These are phyloP conservation scores for Teratosphaeria pseudoeucalypti DNA, from an alignment of 2,329 filamentous ascomycete species.

Conservation along the genomic window DNA sequence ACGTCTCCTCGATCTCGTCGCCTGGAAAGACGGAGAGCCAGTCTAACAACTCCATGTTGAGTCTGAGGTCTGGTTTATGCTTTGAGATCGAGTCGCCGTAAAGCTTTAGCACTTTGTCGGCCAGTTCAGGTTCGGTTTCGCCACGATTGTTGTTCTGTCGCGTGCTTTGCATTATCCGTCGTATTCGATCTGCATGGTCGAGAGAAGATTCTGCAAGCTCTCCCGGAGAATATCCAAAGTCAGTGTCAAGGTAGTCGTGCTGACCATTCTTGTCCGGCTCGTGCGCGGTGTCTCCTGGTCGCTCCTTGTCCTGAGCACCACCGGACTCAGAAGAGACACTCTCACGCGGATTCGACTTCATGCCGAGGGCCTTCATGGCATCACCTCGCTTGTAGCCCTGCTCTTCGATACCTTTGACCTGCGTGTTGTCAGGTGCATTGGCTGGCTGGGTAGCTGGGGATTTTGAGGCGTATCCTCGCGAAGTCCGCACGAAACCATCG, in stretches of 20 bases:
- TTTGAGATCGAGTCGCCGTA: slow-evolving; percentile 22
- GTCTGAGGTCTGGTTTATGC: slow-evolving; percentile 10
- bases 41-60: slow-evolving; percentile 17
- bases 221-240: slow-evolving; percentile 3
- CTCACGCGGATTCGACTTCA: not conserved
- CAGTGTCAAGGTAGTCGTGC: not conserved
- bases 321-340: too few species aligned
- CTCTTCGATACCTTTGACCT: not conserved
- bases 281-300: slow-evolving; percentile 5
- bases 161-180: not conserved
- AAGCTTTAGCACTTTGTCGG: slow-evolving; percentile 24
- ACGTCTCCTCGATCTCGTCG: slow-evolving; percentile 12
- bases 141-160: not conserved
- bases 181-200: not conserved
- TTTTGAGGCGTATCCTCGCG: slow-evolving; percentile 17
- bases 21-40: slow-evolving; percentile 13
- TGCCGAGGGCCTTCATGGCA: not conserved
- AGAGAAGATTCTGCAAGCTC: slow-evolving; percentile 5
- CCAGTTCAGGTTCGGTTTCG: not conserved
- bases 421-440: not conserved
- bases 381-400: not conserved
- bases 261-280: not conserved
- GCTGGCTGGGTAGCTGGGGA: not conserved
- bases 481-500: slow-evolving; percentile 17
- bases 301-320: slow-evolving; percentile 1